These are phyloP conservation scores for Paramecium primaurelia DNA, from an alignment of 73 alveolate species.

Conservation along the genomic window DNA sequence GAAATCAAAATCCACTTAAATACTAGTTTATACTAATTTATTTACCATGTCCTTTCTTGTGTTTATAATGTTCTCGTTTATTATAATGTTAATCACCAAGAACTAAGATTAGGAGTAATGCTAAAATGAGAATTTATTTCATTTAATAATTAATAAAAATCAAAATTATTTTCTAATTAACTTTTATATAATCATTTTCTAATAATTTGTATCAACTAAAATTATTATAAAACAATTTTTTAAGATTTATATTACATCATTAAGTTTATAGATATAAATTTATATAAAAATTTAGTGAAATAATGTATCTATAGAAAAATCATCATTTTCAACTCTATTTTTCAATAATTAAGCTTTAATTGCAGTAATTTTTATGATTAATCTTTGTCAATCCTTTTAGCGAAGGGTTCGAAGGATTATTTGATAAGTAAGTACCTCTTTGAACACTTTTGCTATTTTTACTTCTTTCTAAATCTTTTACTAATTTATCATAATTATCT, in stretches of 20 bases:
- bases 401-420: not conserved
- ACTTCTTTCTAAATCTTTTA: not conserved
- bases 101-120: constrained; percentile 1
- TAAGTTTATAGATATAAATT: too few relatives aligned
- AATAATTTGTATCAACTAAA: not conserved
- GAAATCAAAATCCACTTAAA: not conserved
- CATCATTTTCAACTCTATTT: not conserved
- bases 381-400: not conserved
- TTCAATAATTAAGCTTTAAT: not conserved
- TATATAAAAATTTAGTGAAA: not conserved
- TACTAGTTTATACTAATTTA: not conserved
- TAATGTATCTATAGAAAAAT: not conserved
- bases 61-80: not conserved
- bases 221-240: too few relatives aligned
- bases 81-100: not conserved
- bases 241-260: too few relatives aligned
- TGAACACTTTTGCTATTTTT: not conserved
- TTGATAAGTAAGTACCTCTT: not conserved
- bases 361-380: not conserved
- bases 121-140: not conserved
- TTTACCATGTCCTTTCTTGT: not conserved
- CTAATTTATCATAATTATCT: not conserved
- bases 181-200: not conserved
- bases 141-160: not conserved
- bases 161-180: not conserved